Percentiles rank a stretch among this genome's conserved stretches.
Conservation (phyloP, 176 grass and related monocot species). For the Sorghum bicolor region Sorghum_bicolor_NCBIv3 NC_012872.2:65660501-65661000, state of each 20-base stretch:
- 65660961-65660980: not conserved
- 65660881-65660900: slow-evolving; percentile 83
- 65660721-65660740: not conserved
- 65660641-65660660: slow-evolving; percentile 39
- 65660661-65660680: slow-evolving; percentile 41
- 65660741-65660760: slow-evolving; percentile 22
- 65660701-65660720: slow-evolving; percentile 38
- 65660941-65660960: slow-evolving; percentile 13
- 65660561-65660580: slow-evolving; percentile 18
- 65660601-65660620: slow-evolving; percentile 19
- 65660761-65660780: slow-evolving; percentile 44
- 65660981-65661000: not conserved
- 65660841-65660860: slow-evolving; percentile 46
- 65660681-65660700: slow-evolving; percentile 28
- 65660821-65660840: slow-evolving; percentile 45
- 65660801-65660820: slow-evolving; percentile 43
- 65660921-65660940: slow-evolving; percentile 85
- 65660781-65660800: slow-evolving; percentile 26
- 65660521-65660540: slow-evolving; percentile 5
- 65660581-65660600: slow-evolving; percentile 6
- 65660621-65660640: slow-evolving; percentile 25
- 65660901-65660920: slow-evolving; percentile 35
- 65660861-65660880: slow-evolving; percentile 71
- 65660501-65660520: not conserved
- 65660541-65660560: slow-evolving; percentile 1